phyloP scores from a whole-genome alignment of 1,284 basidiomycete species.

The Pseudozyma hubeiensis region DNA sequence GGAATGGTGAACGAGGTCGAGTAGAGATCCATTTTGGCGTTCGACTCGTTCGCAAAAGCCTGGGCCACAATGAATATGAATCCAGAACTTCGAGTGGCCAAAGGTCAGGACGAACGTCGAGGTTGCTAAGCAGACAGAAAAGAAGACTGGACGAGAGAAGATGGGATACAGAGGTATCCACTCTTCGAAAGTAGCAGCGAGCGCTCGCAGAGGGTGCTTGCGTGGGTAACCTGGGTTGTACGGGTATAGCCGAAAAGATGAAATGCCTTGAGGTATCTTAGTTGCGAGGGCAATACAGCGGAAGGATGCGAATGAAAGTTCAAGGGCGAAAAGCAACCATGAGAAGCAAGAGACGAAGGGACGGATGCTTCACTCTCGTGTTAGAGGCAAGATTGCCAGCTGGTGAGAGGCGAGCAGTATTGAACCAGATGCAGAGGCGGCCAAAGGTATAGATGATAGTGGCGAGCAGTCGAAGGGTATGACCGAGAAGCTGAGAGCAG shows the following conservation, averaged over 20 bases:
- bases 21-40: slow-evolving; percentile 57
- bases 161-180: slow-evolving; percentile 3
- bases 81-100: slow-evolving; percentile 25
- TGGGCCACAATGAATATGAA: slow-evolving; percentile 16
- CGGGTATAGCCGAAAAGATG: slow-evolving; percentile 16
- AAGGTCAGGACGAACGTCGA: slow-evolving; percentile 17
- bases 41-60: slow-evolving; percentile 7
- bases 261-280: slow-evolving; percentile 26
- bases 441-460: slow-evolving; percentile 3
- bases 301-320: slow-evolving; percentile 11
- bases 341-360: not conserved
- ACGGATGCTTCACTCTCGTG: not conserved
- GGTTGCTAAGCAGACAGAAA: not conserved
- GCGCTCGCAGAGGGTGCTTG: not conserved
- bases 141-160: not conserved
- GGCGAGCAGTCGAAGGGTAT: not conserved
- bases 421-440: not conserved
- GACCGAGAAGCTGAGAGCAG: slow-evolving; percentile 4
- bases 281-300: slow-evolving; percentile 14
- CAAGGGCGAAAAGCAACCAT: slow-evolving; percentile 6
- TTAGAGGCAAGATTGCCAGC: too few relatives aligned
- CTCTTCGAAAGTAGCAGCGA: not conserved
- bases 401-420: too few relatives aligned
- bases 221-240: not conserved
- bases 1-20: slow-evolving; percentile 61